These are phyloP conservation scores for Nakaseomyces delphensis DNA, from an alignment of 1,139 yeast species.

Conservation along the genomic window DNA sequence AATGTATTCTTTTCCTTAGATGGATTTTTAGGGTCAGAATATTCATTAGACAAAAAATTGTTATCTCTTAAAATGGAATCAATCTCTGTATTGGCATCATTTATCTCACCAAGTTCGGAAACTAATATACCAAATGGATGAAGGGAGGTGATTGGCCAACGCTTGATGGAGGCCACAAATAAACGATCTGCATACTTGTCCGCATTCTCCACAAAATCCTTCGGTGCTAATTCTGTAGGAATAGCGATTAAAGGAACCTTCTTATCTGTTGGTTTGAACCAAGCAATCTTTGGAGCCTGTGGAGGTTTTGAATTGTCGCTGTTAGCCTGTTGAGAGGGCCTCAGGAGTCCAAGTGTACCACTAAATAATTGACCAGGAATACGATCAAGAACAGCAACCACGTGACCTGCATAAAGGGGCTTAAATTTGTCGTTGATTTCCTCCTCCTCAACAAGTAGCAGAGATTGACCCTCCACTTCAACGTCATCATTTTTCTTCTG, in stretches of 20 bases:
- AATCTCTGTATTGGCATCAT: slow-evolving; percentile 69
- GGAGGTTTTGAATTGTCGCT: slow-evolving; percentile 35
- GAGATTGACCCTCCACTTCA: slow-evolving; percentile 95
- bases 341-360: slow-evolving; percentile 83
- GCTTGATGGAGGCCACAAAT: slow-evolving; percentile 89
- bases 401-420: slow-evolving; percentile 96
- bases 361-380: slow-evolving; percentile 93
- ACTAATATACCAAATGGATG: slow-evolving; percentile 96
- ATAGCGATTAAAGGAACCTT: slow-evolving; percentile 96
- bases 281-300: slow-evolving; percentile 82
- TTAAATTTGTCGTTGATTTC: slow-evolving; percentile 87
- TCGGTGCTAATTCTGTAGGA: slow-evolving; percentile 97
- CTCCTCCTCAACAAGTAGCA: slow-evolving; percentile 86
- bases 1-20: slow-evolving; percentile 28
- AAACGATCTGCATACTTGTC: slow-evolving; percentile 71
- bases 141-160: slow-evolving; percentile 98
- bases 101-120: slow-evolving; percentile 75
- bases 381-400: slow-evolving; percentile 94
- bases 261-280: slow-evolving; percentile 98
- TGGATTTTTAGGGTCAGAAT: slow-evolving; percentile 43
- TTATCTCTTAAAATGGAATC: slow-evolving; percentile 88
- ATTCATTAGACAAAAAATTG: slow-evolving; percentile 83
- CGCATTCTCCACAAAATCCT: slow-evolving; percentile 88
- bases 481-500: slow-evolving; percentile 97
- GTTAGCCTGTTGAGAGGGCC: slow-evolving; percentile 92